phyloP scores from a whole-genome alignment of 1,284 basidiomycete species.

The Melampsora abietis-canadensis region DNA sequence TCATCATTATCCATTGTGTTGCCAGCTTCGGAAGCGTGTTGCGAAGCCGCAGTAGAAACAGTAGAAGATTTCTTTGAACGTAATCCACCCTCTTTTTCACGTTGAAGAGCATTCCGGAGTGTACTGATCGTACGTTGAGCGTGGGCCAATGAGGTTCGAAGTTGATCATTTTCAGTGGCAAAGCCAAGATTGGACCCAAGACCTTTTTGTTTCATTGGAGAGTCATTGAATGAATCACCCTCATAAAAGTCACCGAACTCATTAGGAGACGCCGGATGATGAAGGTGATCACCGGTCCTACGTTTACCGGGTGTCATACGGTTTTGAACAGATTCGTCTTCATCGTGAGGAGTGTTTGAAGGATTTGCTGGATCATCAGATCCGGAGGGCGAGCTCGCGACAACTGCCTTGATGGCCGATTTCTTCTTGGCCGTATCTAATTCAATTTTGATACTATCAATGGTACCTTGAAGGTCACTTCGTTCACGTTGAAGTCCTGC shows the following conservation, averaged over 20 bases:
- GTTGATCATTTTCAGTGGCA: slow-evolving; percentile 40
- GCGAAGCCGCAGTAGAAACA: slow-evolving; percentile 41
- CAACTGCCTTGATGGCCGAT: slow-evolving; percentile 61
- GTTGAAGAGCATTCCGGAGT: slow-evolving; percentile 68
- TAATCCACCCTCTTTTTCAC: slow-evolving; percentile 67
- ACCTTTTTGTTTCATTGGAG: slow-evolving; percentile 18
- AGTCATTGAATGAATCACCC: slow-evolving; percentile 11
- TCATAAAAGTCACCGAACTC: slow-evolving; percentile 15
- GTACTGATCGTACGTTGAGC: slow-evolving; percentile 60
- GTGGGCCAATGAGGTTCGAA: slow-evolving; percentile 39
- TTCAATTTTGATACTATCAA: slow-evolving; percentile 71
- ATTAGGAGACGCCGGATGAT: slow-evolving; percentile 20
- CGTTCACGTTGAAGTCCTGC: slow-evolving; percentile 87
- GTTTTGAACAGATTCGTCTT: slow-evolving; percentile 45
- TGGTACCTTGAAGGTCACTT: slow-evolving; percentile 75
- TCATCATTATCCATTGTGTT: slow-evolving; percentile 44
- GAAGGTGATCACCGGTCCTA: slow-evolving; percentile 34
- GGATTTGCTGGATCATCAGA: slow-evolving; percentile 2
- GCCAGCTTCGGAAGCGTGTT: slow-evolving; percentile 44
- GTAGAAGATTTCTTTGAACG: slow-evolving; percentile 31
- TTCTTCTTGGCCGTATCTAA: slow-evolving; percentile 61
- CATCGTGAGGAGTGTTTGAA: background rate
- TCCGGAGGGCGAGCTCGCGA: background rate
- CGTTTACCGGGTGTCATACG: slow-evolving; percentile 45
- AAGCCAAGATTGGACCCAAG: slow-evolving; percentile 35